Evolutionary conservation across 163 green algal species (phyloP), one percentile per base, ranked within the genome.

Genomic region (Scenedesmus sp.): DNA sequence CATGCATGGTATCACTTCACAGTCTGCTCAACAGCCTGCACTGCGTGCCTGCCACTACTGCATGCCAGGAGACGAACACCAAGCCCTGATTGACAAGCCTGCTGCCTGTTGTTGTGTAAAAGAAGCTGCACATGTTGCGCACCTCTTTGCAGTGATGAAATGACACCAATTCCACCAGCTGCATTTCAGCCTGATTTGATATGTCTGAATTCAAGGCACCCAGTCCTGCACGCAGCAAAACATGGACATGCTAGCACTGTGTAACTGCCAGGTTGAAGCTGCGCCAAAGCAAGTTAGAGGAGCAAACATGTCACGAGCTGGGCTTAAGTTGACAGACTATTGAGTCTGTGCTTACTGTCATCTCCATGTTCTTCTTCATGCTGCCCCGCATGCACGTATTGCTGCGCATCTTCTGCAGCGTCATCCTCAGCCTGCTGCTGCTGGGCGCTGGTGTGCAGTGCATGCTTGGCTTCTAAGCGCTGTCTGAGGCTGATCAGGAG

Each of bases 131-230:
- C 76, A 30, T 53, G 12, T n/a, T 7, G 43, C 56, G 44, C 46
- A 91, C 86, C 73, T 91, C 72, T n/a, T 86, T 35, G 68, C 86
- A 86, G 35, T 70, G 37, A 33, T 91, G 73, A 78, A 85, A 91
- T 2, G 86, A 91, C 12, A 91, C 73, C 33, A 91, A 35, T n/a
- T 91, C 86, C 46, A 80, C 35, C 7, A 86, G 51, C 26, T 33
- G 51, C 44, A 91, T 22, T 22, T 86, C 44, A 13, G 86, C 33
- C 42, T 85, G 65, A 44, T 73, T 43, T n/a, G 68, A 35, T 24
- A 72, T 72, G 10, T 72, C 59, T 9, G 10, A 22, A 72, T 1
- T 24, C 22, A 72, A 33, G 24, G 59, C 59, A 72, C 15, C 59
- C 59, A 72, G 24, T 72, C 59, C 59, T 72, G 59, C 59, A 72